Base-by-base conservation (phyloP, 345 rosid genomes). In the Arabis alpina region DNA sequence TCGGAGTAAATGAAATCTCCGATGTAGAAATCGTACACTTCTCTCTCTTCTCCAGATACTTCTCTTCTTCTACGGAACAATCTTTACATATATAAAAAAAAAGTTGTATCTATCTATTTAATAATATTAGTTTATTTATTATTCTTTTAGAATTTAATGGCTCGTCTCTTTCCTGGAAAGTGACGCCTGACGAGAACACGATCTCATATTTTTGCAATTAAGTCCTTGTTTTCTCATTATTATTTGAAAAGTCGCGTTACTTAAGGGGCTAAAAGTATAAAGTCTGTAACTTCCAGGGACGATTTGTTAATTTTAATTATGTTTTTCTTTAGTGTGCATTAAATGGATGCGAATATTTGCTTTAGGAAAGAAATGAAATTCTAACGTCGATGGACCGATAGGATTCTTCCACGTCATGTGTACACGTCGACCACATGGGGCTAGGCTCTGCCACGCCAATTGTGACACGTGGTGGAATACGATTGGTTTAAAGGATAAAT, bases 331-430 rank as follows among this genome's bases (percentile, higher is more conserved):
- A 32, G n/a, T 4, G 23, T 28, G 36, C 40, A 65, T 14, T 67
- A 36, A 61, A 54, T 75, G 68, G 37, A 64, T 44, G 64, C 70
- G 74, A 68, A 75, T 75, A 67, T 75, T 61, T 68, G 64, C 74
- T 75, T 68, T 75, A 39, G 50, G 16, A 55, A 24, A 28, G 53
- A 52, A 55, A 37, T 3, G 9, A 65, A 54, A 73, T 58, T 74
- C 77, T 55, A 66, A 58, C 40, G 49, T 51, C 10, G 36, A 52
- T 59, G 60, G 66, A 50, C 71, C 71, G 36, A 19, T 72, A 37
- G 51, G 59, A 70, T 16, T 42, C 47, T 36, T 13, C 68, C 78
- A 74, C 78, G 73, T 74, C 68, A 67, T 52, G 30, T 49, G 45
- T 50, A 55, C 61, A 56, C 62, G 71, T 24, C 53, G 66, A 51